Base-by-base conservation (phyloP, 2,329 filamentous ascomycete species). In the Exophiala sp. region DNA sequence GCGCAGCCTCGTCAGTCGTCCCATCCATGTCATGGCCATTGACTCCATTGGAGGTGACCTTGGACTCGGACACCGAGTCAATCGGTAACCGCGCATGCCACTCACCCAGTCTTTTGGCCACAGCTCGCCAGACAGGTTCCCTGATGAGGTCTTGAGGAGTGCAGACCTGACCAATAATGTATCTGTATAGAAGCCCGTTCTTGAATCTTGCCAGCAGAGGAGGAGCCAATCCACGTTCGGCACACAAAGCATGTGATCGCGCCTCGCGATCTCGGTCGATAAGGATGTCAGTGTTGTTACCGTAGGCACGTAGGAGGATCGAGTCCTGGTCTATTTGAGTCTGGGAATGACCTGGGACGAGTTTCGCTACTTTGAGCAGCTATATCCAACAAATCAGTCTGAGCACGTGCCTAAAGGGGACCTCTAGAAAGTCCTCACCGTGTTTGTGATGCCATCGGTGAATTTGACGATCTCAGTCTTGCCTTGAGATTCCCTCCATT, bases 381-480 rank as follows among this genome's bases (percentile, higher is more conserved):
- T 79, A 65, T 29, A 58, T n/a, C 32, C 53, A 46, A 48, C 24
- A 45, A 21, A 62, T 68, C 59, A 66, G 63, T 59, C 29, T 51
- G 57, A 44, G 58, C 60, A 60, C 60, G 60, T 63, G 58, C 55
- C 48, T 43, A 39, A n/a, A 33, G 35, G 16, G 49, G 14, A 18
- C 16, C 41, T 32, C 45, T 41, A 43, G 55, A 55, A 44, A 44
- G 43, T 50, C 77, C 79, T 63, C 73, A 84, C 81, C 61, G 91
- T 97, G 74, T 99, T 99, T 62, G 94, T 99, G 74, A 97, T 99
- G 68, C 94, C 94, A 67, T 99, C 94, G 36, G 91, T 99, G 76
- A 97, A 99, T 61, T 88, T 86, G 62, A 90, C 80, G 68, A 97
- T 89, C 66, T 94, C 85, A 65, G 99, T 80, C 40, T 86, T 82